Evolutionary conservation across 306 rosid species (phyloP).

Genomic region (Calophaca sinica): DNA sequence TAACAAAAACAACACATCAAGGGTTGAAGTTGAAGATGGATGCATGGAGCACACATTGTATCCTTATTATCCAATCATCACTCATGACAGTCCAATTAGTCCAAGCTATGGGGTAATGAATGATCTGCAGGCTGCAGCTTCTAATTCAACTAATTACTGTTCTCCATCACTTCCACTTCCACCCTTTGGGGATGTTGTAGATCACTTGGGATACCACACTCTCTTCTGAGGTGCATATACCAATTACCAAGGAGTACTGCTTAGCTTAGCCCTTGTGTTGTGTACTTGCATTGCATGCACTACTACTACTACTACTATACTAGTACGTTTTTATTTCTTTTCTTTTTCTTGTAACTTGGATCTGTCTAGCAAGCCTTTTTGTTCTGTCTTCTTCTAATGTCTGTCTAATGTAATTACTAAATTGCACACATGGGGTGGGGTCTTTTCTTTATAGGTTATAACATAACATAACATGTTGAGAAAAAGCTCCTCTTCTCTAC

Average conservation of each 20-base stretch:
- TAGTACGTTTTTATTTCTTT: conserved; percentile 20
- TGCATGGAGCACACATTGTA: conserved; percentile 61
- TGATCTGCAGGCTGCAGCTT: not conserved
- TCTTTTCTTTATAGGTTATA: too few species aligned
- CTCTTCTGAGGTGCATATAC: conserved; percentile 54
- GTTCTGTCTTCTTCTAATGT: conserved; percentile 16
- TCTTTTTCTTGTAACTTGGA: conserved; percentile 49
- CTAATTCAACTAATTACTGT: conserved; percentile 59
- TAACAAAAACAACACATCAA: conserved; percentile 46
- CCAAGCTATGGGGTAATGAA: conserved; percentile 55
- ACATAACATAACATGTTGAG: not conserved
- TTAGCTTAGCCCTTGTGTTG: conserved; percentile 20
- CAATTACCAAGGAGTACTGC: conserved; percentile 9
- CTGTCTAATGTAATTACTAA: conserved; percentile 46
- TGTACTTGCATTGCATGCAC: conserved; percentile 55
- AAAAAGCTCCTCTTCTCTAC: conserved; percentile 8
- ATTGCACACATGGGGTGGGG: conserved; percentile 46
- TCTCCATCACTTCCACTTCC: conserved; percentile 51
- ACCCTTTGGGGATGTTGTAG: conserved; percentile 73
- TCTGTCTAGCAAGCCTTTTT: conserved; percentile 44
- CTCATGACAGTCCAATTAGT: conserved; percentile 47
- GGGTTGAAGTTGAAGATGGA: conserved; percentile 64
- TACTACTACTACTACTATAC: not conserved
- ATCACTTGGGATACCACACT: conserved; percentile 61
- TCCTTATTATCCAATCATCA: conserved; percentile 45